Evolutionary conservation across 768 basidiomycete species (phyloP).

Genomic region (Saitozyma sp.): DNA sequence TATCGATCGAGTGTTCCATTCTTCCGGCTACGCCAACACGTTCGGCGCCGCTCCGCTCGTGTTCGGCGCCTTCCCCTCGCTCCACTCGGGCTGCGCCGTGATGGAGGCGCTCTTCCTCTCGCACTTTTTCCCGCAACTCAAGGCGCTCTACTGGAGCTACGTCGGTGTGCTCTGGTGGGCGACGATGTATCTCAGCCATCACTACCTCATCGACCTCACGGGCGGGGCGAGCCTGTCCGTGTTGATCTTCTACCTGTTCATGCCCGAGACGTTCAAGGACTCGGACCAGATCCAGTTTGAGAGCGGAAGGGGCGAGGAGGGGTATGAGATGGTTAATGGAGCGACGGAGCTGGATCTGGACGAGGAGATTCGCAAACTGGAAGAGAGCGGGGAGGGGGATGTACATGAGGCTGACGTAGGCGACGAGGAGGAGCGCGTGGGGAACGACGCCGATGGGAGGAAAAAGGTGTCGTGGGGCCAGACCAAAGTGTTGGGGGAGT

Average conservation of each 20-base stretch:
- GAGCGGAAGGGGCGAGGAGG: conserved; percentile 13
- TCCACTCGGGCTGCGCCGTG: conserved; percentile 87
- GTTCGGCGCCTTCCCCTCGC: conserved; percentile 93
- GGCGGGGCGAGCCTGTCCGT: conserved; percentile 88
- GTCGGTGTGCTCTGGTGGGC: conserved; percentile 89
- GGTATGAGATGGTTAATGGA: conserved; percentile 35
- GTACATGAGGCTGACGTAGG: conserved; percentile 17
- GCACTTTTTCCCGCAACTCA: conserved; percentile 83
- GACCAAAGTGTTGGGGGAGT: conserved; percentile 39
- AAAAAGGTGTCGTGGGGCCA: conserved; percentile 45
- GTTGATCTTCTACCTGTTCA: conserved; percentile 79
- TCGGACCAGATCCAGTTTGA: conserved; percentile 54
- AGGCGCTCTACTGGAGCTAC: conserved; percentile 74
- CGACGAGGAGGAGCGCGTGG: conserved; percentile 1
- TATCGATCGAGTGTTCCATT: conserved; percentile 83
- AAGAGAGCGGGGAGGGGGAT: conserved; percentile 23
- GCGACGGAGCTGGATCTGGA: conserved; percentile 31
- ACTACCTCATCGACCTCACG: conserved; percentile 97
- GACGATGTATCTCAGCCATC: conserved; percentile 97
- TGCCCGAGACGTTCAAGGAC: conserved; percentile 75
- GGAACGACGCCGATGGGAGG: conserved; percentile 7
- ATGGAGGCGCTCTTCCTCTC: conserved; percentile 89
- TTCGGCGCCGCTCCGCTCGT: conserved; percentile 89
- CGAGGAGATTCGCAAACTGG: conserved; percentile 51
- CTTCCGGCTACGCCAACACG: conserved; percentile 69